Conservation (phyloP, 345 rosid genomes). For the Bruguiera sexangula region DNA sequence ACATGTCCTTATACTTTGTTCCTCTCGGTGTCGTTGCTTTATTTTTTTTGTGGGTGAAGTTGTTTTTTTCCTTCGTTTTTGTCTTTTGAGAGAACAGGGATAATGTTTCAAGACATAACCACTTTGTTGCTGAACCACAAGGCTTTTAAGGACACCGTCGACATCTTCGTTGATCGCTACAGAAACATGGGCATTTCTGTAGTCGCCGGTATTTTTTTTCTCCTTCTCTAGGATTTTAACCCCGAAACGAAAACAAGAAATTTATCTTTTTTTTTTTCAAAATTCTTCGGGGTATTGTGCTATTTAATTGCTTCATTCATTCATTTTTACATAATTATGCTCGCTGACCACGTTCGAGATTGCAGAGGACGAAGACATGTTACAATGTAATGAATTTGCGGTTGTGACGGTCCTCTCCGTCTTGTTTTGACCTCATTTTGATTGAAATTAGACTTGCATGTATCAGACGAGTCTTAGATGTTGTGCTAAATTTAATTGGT, state of each 20-base stretch:
- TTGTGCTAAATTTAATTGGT: too few relatives aligned
- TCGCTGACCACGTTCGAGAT: too few relatives aligned
- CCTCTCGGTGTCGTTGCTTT: neutral
- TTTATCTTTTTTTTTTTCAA: too few relatives aligned
- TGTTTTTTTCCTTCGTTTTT: neutral
- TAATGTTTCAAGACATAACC: slow-evolving; percentile 96
- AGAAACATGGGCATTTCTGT: slow-evolving; percentile 79
- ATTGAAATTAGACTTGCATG: too few relatives aligned
- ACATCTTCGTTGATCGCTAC: slow-evolving; percentile 92
- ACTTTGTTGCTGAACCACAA: slow-evolving; percentile 81
- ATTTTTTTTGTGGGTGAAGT: neutral
- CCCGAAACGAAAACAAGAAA: too few relatives aligned
- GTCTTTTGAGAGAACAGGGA: slow-evolving; percentile 39
- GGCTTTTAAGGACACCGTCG: slow-evolving; percentile 83
- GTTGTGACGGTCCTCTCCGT: too few relatives aligned
- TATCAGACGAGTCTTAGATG: too few relatives aligned
- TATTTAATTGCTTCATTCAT: too few relatives aligned
- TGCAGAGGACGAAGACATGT: neutral
- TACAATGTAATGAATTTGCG: neutral
- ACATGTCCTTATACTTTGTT: too few relatives aligned
- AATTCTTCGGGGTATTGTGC: too few relatives aligned
- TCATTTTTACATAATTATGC: too few relatives aligned
- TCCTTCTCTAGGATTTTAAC: neutral
- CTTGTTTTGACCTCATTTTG: too few relatives aligned
- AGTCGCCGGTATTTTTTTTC: slow-evolving; percentile 65